These are phyloP conservation scores for Schizochytrium sp. DNA, from an alignment of 108 stramenopile genomes.

Conservation along the genomic window DNA sequence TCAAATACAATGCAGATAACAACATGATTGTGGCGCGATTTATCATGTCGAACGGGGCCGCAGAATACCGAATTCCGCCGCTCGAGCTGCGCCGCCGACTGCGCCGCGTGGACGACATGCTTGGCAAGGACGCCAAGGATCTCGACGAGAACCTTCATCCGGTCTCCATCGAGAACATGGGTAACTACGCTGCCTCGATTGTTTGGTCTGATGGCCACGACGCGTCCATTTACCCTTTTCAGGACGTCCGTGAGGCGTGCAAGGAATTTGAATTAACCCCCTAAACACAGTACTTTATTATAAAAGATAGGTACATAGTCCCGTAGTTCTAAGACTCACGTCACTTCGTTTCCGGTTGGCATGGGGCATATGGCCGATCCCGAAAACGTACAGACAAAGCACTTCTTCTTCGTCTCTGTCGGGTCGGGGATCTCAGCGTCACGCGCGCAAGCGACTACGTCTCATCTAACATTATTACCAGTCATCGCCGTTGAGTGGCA, in stretches of 20 bases:
- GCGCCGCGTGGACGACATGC: slow-evolving; percentile 12
- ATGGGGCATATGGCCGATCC: too few relatives aligned
- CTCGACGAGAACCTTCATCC: slow-evolving; percentile 20
- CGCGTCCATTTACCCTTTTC: neutral
- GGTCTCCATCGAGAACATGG: slow-evolving; percentile 32
- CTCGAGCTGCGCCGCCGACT: neutral
- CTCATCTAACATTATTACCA: neutral
- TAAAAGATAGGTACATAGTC: too few relatives aligned
- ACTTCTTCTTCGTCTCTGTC: too few relatives aligned
- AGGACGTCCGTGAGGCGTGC: neutral
- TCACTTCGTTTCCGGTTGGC: too few relatives aligned
- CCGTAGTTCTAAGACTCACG: too few relatives aligned
- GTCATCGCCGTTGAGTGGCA: neutral
- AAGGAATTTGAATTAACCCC: neutral
- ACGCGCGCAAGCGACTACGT: neutral
- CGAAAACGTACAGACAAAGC: too few relatives aligned
- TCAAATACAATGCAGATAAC: neutral
- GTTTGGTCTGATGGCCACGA: slow-evolving; percentile 50
- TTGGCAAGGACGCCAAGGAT: neutral
- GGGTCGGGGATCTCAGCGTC: too few relatives aligned
- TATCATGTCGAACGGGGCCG: neutral
- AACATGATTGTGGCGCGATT: neutral
- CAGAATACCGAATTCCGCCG: neutral
- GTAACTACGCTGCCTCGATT: slow-evolving; percentile 45
- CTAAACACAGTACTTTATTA: neutral